These are phyloP conservation scores for Chlorophyllum brunneum DNA, from an alignment of 768 basidiomycete species.

Conservation along the genomic window DNA sequence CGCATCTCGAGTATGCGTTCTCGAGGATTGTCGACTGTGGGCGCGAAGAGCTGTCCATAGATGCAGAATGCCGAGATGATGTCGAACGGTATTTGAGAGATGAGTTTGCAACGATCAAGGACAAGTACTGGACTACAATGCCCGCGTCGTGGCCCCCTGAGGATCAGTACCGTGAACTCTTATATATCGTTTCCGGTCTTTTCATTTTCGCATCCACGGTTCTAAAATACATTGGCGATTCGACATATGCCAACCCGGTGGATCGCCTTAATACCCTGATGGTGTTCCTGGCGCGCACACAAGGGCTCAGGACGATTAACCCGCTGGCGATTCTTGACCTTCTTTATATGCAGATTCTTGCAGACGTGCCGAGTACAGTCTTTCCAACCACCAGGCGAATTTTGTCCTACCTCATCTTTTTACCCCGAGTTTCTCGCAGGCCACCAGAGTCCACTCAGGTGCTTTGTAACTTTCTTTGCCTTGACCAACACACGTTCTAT, in stretches of 20 bases:
- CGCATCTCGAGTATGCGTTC: background rate
- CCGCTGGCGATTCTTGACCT: constrained; percentile 4
- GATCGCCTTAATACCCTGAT: background rate
- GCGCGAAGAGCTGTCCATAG: background rate
- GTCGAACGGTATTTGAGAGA: background rate
- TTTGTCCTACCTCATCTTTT: background rate
- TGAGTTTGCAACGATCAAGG: background rate
- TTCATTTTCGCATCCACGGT: constrained; percentile 3
- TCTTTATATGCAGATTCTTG: constrained; percentile 6
- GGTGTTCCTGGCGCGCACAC: background rate
- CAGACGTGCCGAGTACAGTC: background rate
- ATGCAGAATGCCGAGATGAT: no score
- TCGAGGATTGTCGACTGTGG: background rate
- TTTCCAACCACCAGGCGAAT: background rate
- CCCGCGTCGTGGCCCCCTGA: background rate
- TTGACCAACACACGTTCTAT: constrained; percentile 1
- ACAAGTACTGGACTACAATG: background rate
- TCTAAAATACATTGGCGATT: constrained; percentile 4
- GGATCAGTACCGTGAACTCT: background rate
- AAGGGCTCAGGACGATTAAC: background rate
- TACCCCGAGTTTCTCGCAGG: background rate
- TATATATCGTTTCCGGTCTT: background rate
- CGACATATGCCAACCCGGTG: background rate
- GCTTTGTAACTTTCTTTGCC: background rate
- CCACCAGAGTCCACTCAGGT: background rate